These are phyloP conservation scores for Ceratocystiopsis brevicomis DNA, from an alignment of 2,329 filamentous ascomycete genomes.

Conservation along the genomic window DNA sequence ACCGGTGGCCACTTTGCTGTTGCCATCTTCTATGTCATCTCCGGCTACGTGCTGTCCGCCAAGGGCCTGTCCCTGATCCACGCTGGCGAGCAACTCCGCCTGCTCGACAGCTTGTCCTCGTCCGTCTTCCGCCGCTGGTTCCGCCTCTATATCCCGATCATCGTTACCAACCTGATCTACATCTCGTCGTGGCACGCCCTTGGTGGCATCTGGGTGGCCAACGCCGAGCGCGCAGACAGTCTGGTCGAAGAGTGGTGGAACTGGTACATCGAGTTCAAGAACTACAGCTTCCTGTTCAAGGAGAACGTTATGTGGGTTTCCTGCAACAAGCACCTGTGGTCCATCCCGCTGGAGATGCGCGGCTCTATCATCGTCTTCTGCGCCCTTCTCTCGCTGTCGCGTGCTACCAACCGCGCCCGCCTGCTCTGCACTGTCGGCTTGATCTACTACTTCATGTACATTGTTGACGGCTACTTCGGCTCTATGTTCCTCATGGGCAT, in stretches of 20 bases:
- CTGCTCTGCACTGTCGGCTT: slow-evolving; percentile 33
- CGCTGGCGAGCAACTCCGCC: slow-evolving; percentile 20
- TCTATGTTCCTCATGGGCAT: slow-evolving; percentile 42
- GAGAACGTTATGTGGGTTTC: slow-evolving; percentile 36
- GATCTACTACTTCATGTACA: slow-evolving; percentile 47
- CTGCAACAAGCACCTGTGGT: slow-evolving; percentile 43
- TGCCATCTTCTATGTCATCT: slow-evolving; percentile 27
- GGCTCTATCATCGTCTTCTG: slow-evolving; percentile 47
- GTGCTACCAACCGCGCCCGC: slow-evolving; percentile 33
- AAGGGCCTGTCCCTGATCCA: slow-evolving; percentile 29
- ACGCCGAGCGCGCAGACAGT: slow-evolving; percentile 19
- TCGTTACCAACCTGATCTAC: slow-evolving; percentile 34
- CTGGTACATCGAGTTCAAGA: slow-evolving; percentile 39
- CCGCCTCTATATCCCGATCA: slow-evolving; percentile 31
- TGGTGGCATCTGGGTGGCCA: slow-evolving; percentile 22
- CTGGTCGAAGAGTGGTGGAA: slow-evolving; percentile 30
- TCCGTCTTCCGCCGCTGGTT: slow-evolving; percentile 30
- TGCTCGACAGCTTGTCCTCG: slow-evolving; percentile 26
- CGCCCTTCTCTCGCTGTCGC: slow-evolving; percentile 34
- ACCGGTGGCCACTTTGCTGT: slow-evolving; percentile 42
- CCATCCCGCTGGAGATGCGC: slow-evolving; percentile 42
- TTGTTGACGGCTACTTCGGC: slow-evolving; percentile 44
- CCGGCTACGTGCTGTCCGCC: slow-evolving; percentile 35
- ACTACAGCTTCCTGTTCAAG: slow-evolving; percentile 49
- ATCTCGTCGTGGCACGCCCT: slow-evolving; percentile 34